These are phyloP conservation scores for Puccinia polysora DNA, from an alignment of 1,284 basidiomycete species.

Conservation along the genomic window DNA sequence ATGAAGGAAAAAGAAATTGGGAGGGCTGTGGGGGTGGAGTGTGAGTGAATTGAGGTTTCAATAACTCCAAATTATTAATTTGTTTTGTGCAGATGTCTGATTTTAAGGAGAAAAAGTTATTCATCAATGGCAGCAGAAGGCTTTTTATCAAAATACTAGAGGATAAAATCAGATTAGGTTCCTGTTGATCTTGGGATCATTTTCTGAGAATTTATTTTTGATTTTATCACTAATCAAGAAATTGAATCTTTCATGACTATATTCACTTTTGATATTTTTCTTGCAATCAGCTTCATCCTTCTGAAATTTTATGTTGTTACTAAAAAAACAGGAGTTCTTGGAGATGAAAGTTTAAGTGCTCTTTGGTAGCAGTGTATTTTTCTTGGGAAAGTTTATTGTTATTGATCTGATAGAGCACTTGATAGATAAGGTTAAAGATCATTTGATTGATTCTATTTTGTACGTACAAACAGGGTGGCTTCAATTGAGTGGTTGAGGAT, in stretches of 20 bases:
- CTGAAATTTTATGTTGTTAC: conserved; percentile 57
- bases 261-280: conserved; percentile 54
- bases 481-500: conserved; percentile 71
- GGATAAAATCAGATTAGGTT: not conserved
- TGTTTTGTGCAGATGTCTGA: conserved; percentile 46
- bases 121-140: conserved; percentile 57
- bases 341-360: conserved; percentile 51
- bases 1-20: conserved; percentile 45
- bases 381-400: conserved; percentile 53
- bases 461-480: conserved; percentile 64
- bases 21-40: not conserved
- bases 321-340: conserved; percentile 57
- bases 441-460: conserved; percentile 88
- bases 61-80: conserved; percentile 63
- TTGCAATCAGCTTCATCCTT: conserved; percentile 60
- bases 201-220: too few species aligned
- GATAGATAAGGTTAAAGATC: conserved; percentile 72
- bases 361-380: conserved; percentile 45
- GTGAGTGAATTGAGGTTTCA: conserved; percentile 62
- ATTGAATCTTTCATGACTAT: conserved; percentile 53
- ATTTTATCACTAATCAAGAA: conserved; percentile 49
- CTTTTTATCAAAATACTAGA: conserved; percentile 55
- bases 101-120: conserved; percentile 46
- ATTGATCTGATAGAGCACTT: conserved; percentile 65
- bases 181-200: too few species aligned